A percentile compares a stretch with the other conserved stretches of the same genome.
phyloP scores from a whole-genome alignment of 805 yeast species.

The Saturnispora quitensis region DNA sequence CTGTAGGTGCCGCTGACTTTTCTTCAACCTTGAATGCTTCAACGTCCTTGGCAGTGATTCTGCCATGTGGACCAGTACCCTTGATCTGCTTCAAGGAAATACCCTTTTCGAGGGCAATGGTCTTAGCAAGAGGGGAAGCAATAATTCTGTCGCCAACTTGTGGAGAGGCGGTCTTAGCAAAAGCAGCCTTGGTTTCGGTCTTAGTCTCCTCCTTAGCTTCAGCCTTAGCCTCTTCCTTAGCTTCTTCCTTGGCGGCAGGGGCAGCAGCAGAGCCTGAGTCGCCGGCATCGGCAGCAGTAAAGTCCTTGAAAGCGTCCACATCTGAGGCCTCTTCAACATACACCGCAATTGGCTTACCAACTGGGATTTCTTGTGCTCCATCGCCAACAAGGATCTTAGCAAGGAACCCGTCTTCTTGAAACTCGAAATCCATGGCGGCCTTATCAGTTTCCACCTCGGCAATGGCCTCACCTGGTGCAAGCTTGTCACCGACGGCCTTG shows the following conservation, averaged over 20 bases:
- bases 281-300: constrained; percentile 77
- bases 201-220: constrained; percentile 22
- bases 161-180: constrained; percentile 23
- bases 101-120: constrained; percentile 87
- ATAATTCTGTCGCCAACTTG: constrained; percentile 59
- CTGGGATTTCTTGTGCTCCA: constrained; percentile 85
- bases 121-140: constrained; percentile 94
- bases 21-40: constrained; percentile 37
- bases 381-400: constrained; percentile 79
- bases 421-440: constrained; percentile 97
- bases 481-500: constrained; percentile 80
- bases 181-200: constrained; percentile 18
- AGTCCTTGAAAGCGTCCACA: constrained; percentile 80
- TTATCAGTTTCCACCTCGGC: constrained; percentile 98
- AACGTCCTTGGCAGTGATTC: constrained; percentile 86
- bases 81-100: constrained; percentile 72
- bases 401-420: constrained; percentile 91
- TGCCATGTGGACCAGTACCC: constrained; percentile 94
- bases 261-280: constrained; percentile 35
- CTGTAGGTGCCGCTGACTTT: constrained; percentile 27
- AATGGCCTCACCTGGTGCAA: constrained; percentile 85
- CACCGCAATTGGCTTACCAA: constrained; percentile 93
- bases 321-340: constrained; percentile 82
- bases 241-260: constrained; percentile 68
- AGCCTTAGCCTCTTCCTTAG: constrained; percentile 37